phyloP scores from a whole-genome alignment of 2,329 filamentous ascomycete genomes.

The Diaporthe capsici region DNA sequence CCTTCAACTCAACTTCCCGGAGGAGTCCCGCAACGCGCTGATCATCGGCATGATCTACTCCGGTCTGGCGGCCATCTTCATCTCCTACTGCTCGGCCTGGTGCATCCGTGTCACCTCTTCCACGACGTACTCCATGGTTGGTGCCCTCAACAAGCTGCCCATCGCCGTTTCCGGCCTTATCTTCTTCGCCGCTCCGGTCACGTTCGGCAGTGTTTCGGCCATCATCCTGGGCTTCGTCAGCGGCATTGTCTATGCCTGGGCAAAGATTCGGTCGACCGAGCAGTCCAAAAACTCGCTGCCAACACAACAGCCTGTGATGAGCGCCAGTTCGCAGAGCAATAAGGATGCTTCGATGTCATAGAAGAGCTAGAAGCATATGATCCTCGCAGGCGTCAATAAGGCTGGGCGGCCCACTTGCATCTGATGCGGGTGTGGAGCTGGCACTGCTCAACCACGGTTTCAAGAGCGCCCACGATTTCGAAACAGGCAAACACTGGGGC shows the following conservation, averaged over 20 bases:
- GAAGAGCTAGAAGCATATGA: background rate
- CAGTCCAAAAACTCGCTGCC: conserved; percentile 76
- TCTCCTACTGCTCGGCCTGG: conserved; percentile 99
- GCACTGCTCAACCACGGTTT: background rate
- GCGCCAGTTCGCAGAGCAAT: conserved; percentile 92
- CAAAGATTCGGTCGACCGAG: conserved; percentile 85
- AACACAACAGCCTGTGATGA: conserved; percentile 80
- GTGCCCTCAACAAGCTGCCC: conserved; percentile 96
- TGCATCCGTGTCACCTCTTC: conserved; percentile 97
- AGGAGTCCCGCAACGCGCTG: conserved; percentile 82
- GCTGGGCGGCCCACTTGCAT: background rate
- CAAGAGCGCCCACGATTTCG: background rate
- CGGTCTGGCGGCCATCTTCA: conserved; percentile 93
- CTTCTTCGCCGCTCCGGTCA: conserved; percentile 96
- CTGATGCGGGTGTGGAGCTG: background rate
- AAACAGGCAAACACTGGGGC: conserved; percentile 1
- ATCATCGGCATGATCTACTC: conserved; percentile 94
- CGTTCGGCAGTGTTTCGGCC: conserved; percentile 90
- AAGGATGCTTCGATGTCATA: conserved; percentile 85
- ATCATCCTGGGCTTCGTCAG: conserved; percentile 93
- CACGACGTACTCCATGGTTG: conserved; percentile 99
- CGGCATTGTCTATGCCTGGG: conserved; percentile 90
- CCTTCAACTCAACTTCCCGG: conserved; percentile 88
- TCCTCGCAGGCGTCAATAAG: background rate
- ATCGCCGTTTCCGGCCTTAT: conserved; percentile 92